Percentiles rank a stretch among this genome's conserved stretches.
phyloP scores from a whole-genome alignment of 805 yeast species.

The Diddensiella caesifluorescens region DNA sequence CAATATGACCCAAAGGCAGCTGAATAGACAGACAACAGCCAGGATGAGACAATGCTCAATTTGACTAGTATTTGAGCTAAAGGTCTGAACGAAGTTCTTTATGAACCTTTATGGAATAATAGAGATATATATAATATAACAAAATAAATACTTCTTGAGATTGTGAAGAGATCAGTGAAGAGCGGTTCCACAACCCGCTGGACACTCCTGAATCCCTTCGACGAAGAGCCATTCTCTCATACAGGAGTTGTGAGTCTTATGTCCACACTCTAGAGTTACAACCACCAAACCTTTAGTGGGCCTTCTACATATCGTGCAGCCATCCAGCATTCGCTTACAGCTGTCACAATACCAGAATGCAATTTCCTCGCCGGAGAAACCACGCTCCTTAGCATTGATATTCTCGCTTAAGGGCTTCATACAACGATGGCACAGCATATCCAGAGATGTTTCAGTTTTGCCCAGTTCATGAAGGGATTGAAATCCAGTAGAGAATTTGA shows the following conservation, averaged over 20 bases:
- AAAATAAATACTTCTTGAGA: too few relatives aligned
- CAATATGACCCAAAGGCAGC: too few relatives aligned
- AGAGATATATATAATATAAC: too few relatives aligned
- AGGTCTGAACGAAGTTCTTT: too few relatives aligned
- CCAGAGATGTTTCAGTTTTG: slow-evolving; percentile 34
- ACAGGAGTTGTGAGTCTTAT: slow-evolving; percentile 80
- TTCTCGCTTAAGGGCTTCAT: slow-evolving; percentile 31
- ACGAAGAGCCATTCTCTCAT: slow-evolving; percentile 69
- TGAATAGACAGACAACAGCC: too few relatives aligned
- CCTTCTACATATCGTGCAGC: slow-evolving; percentile 74
- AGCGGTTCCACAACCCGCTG: slow-evolving; percentile 62
- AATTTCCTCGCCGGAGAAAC: slow-evolving; percentile 21
- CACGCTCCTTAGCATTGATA: slow-evolving; percentile 33
- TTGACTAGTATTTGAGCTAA: too few relatives aligned
- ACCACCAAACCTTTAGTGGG: slow-evolving; percentile 70
- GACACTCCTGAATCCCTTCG: slow-evolving; percentile 65
- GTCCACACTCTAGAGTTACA: slow-evolving; percentile 69
- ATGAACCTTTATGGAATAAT: too few relatives aligned
- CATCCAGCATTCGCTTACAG: slow-evolving; percentile 54
- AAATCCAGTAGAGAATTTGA: slow-evolving; percentile 38
- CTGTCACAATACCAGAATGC: slow-evolving; percentile 85
- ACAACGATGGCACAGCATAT: slow-evolving; percentile 42
- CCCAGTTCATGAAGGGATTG: slow-evolving; percentile 27
- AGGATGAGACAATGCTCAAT: too few relatives aligned
- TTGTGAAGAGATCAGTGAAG: too few relatives aligned